A percentile compares a stretch with the other conserved stretches of the same genome.
These are phyloP conservation scores for Suillus luteus DNA, from an alignment of 768 basidiomycete genomes.

Conservation along the genomic window DNA sequence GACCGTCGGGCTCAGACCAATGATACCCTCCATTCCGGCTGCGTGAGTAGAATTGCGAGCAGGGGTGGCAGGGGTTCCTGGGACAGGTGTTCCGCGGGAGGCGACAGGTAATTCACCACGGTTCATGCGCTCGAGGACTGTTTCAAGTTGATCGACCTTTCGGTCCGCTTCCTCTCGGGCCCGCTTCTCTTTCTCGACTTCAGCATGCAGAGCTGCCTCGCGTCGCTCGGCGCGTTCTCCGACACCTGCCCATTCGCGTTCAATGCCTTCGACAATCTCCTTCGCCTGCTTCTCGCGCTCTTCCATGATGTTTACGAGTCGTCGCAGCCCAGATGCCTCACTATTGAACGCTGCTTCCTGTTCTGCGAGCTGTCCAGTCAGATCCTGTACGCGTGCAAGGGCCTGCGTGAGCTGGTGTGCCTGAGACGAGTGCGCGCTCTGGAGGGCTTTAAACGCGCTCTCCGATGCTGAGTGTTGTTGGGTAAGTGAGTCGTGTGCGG, in stretches of 20 bases:
- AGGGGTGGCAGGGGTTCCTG: slow-evolving; percentile 45
- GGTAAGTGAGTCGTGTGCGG: slow-evolving; percentile 70
- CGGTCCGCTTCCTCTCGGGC: slow-evolving; percentile 73
- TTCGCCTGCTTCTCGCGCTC: slow-evolving; percentile 85
- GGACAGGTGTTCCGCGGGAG: slow-evolving; percentile 39
- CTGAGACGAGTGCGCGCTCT: slow-evolving; percentile 70
- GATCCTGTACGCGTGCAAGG: slow-evolving; percentile 69
- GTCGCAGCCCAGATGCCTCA: slow-evolving; percentile 72
- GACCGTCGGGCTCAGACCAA: slow-evolving; percentile 84
- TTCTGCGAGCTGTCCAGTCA: slow-evolving; percentile 79
- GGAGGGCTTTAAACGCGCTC: slow-evolving; percentile 70
- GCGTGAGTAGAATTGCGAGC: slow-evolving; percentile 40
- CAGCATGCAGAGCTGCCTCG: slow-evolving; percentile 66
- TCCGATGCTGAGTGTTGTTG: slow-evolving; percentile 69
- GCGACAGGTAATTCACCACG: slow-evolving; percentile 70
- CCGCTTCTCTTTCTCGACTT: slow-evolving; percentile 70
- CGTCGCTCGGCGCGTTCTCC: slow-evolving; percentile 68
- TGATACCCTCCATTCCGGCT: slow-evolving; percentile 52
- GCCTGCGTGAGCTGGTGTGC: slow-evolving; percentile 77
- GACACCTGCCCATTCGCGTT: slow-evolving; percentile 78
- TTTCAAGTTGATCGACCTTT: slow-evolving; percentile 69
- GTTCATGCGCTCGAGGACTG: slow-evolving; percentile 69
- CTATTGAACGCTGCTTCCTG: slow-evolving; percentile 81
- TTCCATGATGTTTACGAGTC: slow-evolving; percentile 84
- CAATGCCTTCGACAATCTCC: slow-evolving; percentile 78